Evolutionary conservation across 1,284 basidiomycete genomes (phyloP), one percentile per base, ranked within the genome.

Genomic region (Ceratobasidium sp.): DNA sequence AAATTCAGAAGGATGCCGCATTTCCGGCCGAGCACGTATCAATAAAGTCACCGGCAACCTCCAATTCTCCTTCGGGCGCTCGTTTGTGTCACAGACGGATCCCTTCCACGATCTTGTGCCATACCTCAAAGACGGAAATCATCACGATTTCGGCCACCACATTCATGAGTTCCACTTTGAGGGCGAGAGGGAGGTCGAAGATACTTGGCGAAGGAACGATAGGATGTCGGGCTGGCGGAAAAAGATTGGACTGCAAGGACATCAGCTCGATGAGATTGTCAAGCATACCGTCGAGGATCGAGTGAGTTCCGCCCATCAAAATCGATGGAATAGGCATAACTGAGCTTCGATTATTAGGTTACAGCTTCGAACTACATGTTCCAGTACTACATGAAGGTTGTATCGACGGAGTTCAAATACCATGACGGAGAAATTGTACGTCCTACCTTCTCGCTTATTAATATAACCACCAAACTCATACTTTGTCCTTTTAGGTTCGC

Each of bases 381-480:
- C 89, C 95, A 96, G 83, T 97, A 99, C 86, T 99, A 98, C 91
- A 88, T 99, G 84, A 99, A 99, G 85, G 97, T 98, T 63, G 97
- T 98, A 51, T 96, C 95, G 9, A 98, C 96, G 0, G 92, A 94
- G 83, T 98, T 97, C 87, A 89, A 91, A 80, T 93, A 93, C 44
- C 87, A 97, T n/a, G 90, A 93, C 80, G 93, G 92, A 49, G 90
- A 93, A 82, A 87, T 88, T 53, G 93, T 94, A 83, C 60, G 90
- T 86, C 42, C 33, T n/a, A 2, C n/a, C n/a, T 55, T 13, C 7
- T 33, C 53, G 7, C 7, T 9, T 23, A 23, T 12, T 23, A 20
- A 23, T 33, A 33, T 33, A 23, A 55, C 23, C 4, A 55, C 53
- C n/a, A 9, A 18, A 23, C 53, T 55, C 33, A 55, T n/a, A 13